A percentile compares a stretch with the other conserved stretches of the same genome.
These are phyloP conservation scores for Apophysomyces sp. DNA, from an alignment of 371 early-diverging fungal genomes.

Conservation along the genomic window DNA sequence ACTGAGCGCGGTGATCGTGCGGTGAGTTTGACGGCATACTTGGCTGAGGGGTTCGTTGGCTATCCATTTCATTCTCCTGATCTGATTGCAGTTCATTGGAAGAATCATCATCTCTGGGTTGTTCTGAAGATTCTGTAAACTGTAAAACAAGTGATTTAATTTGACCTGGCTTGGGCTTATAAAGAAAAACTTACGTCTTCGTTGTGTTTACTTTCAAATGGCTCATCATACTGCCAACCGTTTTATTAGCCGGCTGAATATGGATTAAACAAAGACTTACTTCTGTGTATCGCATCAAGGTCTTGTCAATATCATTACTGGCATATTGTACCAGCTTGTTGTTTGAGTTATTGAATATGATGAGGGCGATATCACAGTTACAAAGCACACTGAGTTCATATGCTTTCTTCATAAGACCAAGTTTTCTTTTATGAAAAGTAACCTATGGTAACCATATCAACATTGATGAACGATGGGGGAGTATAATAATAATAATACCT, in stretches of 20 bases:
- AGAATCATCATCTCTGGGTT: conserved; percentile 9
- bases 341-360: conserved; percentile 86
- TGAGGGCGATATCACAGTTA: conserved; percentile 94
- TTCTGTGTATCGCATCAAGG: conserved; percentile 90
- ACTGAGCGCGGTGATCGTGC: conserved; percentile 1
- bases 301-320: conserved; percentile 88
- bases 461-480: background rate
- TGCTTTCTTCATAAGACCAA: conserved; percentile 99
- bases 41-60: conserved; percentile 3
- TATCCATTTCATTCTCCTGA: background rate
- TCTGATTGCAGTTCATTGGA: conserved; percentile 5
- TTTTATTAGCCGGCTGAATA: background rate
- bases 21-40: conserved; percentile 8
- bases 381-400: conserved; percentile 97
- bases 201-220: conserved; percentile 64
- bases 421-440: conserved; percentile 97
- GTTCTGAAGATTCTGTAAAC: conserved; percentile 8
- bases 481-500: conserved; percentile 49
- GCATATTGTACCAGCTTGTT: conserved; percentile 93
- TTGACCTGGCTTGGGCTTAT: background rate
- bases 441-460: conserved; percentile 51
- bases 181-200: conserved; percentile 46
- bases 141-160: background rate
- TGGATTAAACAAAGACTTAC: conserved; percentile 22
- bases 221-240: conserved; percentile 55